Conservation (phyloP, 441 rosid genomes). For the Eutrema salsugineum region DNA sequence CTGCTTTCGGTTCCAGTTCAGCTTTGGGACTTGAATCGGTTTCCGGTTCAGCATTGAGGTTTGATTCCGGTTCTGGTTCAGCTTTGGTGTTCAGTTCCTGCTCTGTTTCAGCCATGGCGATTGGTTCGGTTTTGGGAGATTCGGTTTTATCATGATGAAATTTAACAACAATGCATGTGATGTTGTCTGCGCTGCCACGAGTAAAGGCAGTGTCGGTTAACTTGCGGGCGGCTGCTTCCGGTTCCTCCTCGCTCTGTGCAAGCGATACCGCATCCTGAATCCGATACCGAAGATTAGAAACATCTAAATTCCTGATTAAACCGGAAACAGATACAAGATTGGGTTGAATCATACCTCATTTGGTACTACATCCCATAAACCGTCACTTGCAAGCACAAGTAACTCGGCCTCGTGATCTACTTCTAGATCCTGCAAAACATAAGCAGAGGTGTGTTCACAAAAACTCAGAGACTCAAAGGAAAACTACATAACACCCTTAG, state of each 20-base stretch:
- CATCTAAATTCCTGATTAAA: background rate
- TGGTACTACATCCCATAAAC: conserved; percentile 95
- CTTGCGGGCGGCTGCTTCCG: conserved; percentile 83
- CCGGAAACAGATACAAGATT: background rate
- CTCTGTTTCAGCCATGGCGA: conserved; percentile 15
- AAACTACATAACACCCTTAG: background rate
- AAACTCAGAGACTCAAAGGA: background rate
- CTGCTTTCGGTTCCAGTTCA: background rate
- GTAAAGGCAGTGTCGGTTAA: conserved; percentile 81
- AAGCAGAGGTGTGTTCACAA: conserved; percentile 10
- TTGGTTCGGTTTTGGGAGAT: conserved; percentile 26
- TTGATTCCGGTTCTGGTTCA: conserved; percentile 6
- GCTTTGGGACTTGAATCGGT: background rate
- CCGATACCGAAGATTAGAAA: background rate
- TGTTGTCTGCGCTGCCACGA: conserved; percentile 93
- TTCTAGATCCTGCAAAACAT: conserved; percentile 65
- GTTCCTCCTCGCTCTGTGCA: conserved; percentile 68
- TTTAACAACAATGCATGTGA: conserved; percentile 92
- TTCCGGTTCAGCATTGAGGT: background rate
- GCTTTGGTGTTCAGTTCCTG: conserved; percentile 2
- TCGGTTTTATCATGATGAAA: conserved; percentile 55
- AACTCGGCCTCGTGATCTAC: conserved; percentile 71
- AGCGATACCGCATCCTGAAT: conserved; percentile 83
- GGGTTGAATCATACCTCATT: conserved; percentile 61
- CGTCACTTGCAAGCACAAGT: conserved; percentile 96